Evolutionary conservation across 805 yeast genomes (phyloP).

Genomic region (Cephaloascus albidus): DNA sequence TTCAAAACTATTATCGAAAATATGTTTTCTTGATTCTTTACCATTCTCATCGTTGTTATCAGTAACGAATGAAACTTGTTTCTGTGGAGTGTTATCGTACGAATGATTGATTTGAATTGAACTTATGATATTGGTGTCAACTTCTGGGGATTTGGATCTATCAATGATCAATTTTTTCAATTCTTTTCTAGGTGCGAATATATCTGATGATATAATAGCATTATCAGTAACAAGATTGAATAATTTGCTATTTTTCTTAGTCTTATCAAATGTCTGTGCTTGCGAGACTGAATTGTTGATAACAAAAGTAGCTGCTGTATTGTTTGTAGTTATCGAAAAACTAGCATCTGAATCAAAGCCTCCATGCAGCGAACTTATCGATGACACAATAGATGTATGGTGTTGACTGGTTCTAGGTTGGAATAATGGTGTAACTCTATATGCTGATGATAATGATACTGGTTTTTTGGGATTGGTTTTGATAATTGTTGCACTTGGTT

Average conservation of each 20-base stretch:
- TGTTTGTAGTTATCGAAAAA: neutral
- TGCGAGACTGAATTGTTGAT: neutral
- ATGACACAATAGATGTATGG: slow-evolving; percentile 9
- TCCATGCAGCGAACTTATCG: too few species aligned
- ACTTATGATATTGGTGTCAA: neutral
- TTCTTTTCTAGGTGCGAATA: slow-evolving; percentile 55
- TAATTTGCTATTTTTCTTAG: slow-evolving; percentile 12
- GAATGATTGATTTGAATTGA: too few species aligned
- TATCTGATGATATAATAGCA: slow-evolving; percentile 61
- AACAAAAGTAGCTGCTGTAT: neutral
- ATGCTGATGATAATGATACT: slow-evolving; percentile 50
- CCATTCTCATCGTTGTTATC: slow-evolving; percentile 2
- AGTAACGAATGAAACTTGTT: slow-evolving; percentile 22
- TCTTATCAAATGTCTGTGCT: too few species aligned
- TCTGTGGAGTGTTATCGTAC: slow-evolving; percentile 10
- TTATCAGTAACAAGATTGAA: slow-evolving; percentile 47
- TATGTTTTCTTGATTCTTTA: neutral
- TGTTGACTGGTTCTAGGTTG: too few species aligned
- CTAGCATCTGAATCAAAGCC: too few species aligned
- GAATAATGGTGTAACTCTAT: slow-evolving; percentile 51
- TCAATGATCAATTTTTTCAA: slow-evolving; percentile 48
- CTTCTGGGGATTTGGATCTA: slow-evolving; percentile 10
- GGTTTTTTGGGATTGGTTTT: slow-evolving; percentile 35
- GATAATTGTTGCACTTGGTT: slow-evolving; percentile 19
- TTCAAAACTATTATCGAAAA: neutral